Percentiles rank a stretch among this genome's conserved stretches.
phyloP scores from a whole-genome alignment of 176 grass and related monocot genomes.

The Oryza meyeriana region DNA sequence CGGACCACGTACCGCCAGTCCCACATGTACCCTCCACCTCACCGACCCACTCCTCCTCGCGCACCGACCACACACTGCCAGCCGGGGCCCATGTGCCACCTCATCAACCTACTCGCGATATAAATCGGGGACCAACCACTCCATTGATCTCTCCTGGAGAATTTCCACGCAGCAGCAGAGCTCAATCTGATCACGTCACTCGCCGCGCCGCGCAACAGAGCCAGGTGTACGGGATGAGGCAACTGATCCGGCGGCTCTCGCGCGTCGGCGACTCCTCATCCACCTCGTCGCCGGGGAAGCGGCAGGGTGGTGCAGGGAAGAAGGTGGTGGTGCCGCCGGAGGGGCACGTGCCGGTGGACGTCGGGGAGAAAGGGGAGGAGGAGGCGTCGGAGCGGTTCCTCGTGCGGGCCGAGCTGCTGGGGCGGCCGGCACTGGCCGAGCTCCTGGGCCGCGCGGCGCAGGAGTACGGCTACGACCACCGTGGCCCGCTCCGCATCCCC shows the following conservation, averaged over 20 bases:
- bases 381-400: constrained; percentile 52
- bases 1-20: constrained; percentile 33
- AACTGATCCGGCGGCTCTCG: constrained; percentile 54
- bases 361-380: constrained; percentile 21
- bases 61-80: background rate
- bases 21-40: constrained; percentile 23
- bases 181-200: background rate
- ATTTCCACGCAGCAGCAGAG: background rate
- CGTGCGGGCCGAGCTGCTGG: constrained; percentile 62
- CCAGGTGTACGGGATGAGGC: constrained; percentile 31
- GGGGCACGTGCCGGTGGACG: constrained; percentile 77
- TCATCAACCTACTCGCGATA: background rate
- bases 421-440: constrained; percentile 59
- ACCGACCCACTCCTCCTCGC: background rate
- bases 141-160: background rate
- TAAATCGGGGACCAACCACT: constrained; percentile 17
- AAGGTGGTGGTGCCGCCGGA: constrained; percentile 34
- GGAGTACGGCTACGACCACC: constrained; percentile 88
- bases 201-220: background rate
- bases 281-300: background rate
- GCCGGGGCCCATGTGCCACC: background rate
- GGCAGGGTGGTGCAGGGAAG: background rate
- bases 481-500: constrained; percentile 70
- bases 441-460: constrained; percentile 57
- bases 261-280: constrained; percentile 50